Evolutionary conservation across 2,329 filamentous ascomycete genomes (phyloP).

Genomic region (Epichloe hybrida): DNA sequence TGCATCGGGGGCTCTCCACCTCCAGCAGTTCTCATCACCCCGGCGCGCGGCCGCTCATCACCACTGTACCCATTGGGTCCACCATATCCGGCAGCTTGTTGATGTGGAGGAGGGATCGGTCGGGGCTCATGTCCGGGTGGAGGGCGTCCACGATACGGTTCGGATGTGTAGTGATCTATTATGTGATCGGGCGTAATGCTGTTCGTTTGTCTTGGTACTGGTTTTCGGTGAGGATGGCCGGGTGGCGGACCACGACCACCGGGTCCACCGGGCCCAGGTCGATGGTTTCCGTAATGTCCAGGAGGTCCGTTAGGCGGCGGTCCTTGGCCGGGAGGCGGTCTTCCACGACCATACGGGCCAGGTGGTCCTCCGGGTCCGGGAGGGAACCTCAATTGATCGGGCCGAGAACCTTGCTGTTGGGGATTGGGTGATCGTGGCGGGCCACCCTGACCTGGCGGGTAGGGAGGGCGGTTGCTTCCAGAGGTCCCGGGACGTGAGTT

Average conservation of each 20-base stretch:
- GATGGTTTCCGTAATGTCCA: slow-evolving; percentile 6
- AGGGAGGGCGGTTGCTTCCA: slow-evolving; percentile 19
- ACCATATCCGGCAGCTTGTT: slow-evolving; percentile 31
- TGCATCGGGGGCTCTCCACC: slow-evolving; percentile 22
- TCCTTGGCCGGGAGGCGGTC: slow-evolving; percentile 8
- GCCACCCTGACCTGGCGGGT: slow-evolving; percentile 12
- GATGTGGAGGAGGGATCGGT: slow-evolving; percentile 8
- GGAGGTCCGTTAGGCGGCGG: slow-evolving; percentile 8
- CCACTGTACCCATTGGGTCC: slow-evolving; percentile 37
- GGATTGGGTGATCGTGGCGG: slow-evolving; percentile 16
- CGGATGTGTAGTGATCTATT: slow-evolving; percentile 24
- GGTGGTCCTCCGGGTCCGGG: slow-evolving; percentile 9
- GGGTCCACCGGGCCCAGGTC: slow-evolving; percentile 15
- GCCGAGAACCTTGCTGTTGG: slow-evolving; percentile 15
- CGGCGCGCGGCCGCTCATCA: slow-evolving; percentile 55
- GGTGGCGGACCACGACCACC: slow-evolving; percentile 13
- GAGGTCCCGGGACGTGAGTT: slow-evolving; percentile 19
- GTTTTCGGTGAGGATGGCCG: slow-evolving; percentile 16
- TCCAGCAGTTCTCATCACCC: slow-evolving; percentile 68
- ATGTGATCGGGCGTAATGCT: slow-evolving; percentile 25
- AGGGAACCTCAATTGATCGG: slow-evolving; percentile 10
- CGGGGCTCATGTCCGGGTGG: slow-evolving; percentile 6
- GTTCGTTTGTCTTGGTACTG: slow-evolving; percentile 13
- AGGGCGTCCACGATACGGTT: slow-evolving; percentile 12
- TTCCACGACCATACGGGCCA: slow-evolving; percentile 11